phyloP scores from a whole-genome alignment of 2,329 filamentous ascomycete genomes.

The Beauveria asiatica region DNA sequence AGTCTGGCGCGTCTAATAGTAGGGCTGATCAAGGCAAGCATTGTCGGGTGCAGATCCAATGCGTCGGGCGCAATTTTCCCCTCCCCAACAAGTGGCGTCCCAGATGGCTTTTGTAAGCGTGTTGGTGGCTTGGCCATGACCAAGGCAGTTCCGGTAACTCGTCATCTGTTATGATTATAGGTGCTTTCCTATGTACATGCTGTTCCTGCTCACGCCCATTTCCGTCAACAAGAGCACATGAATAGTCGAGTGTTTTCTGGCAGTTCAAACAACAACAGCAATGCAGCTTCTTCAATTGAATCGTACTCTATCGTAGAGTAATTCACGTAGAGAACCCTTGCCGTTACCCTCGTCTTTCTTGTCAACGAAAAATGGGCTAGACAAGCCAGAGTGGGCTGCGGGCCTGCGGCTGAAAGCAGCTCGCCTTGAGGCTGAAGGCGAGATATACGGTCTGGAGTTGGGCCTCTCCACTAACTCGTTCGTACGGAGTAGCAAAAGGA shows the following conservation, averaged over 20 bases:
- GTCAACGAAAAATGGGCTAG: background rate
- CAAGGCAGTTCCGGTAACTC: background rate
- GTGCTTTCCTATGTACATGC: background rate
- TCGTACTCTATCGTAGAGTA: background rate
- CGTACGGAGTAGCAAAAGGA: background rate
- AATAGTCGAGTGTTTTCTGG: too few relatives aligned
- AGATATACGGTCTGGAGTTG: background rate
- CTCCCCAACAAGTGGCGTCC: too few relatives aligned
- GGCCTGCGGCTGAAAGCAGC: slow-evolving; percentile 6
- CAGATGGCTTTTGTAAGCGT: background rate
- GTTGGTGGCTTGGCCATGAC: background rate
- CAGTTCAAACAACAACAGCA: background rate
- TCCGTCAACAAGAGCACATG: too few relatives aligned
- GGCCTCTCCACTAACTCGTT: background rate
- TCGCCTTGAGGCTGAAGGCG: slow-evolving; percentile 6
- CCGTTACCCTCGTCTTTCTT: background rate
- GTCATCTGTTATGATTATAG: too few relatives aligned
- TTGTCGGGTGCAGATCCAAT: too few relatives aligned
- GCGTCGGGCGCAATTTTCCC: too few relatives aligned
- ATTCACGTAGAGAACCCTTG: background rate
- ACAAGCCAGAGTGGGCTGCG: background rate
- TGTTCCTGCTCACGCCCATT: too few relatives aligned
- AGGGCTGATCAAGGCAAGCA: too few relatives aligned
- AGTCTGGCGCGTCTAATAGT: too few relatives aligned
- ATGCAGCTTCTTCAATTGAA: background rate